A percentile compares a stretch with the other conserved stretches of the same genome.
Evolutionary conservation across 2,329 filamentous ascomycete genomes (phyloP).

Genomic region (Atkinsonella texensis): DNA sequence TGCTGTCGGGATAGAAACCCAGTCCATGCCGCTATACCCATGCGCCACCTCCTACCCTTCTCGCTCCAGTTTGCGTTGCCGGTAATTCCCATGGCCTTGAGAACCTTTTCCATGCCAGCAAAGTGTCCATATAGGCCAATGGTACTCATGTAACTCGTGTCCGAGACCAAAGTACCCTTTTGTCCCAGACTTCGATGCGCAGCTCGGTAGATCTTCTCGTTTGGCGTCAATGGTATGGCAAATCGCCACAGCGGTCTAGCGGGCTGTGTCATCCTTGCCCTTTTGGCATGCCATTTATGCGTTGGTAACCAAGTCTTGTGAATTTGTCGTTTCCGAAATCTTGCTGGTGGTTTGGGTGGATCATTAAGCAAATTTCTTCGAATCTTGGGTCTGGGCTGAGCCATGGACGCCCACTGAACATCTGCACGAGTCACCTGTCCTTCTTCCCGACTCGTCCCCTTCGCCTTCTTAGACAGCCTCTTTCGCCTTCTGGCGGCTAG

Average conservation of each 20-base stretch:
- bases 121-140: slow-evolving; percentile 62
- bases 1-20: slow-evolving; percentile 40
- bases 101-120: slow-evolving; percentile 49
- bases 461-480: slow-evolving; percentile 22
- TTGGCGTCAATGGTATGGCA: slow-evolving; percentile 71
- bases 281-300: slow-evolving; percentile 86
- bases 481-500: slow-evolving; percentile 45
- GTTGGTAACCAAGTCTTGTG: slow-evolving; percentile 93
- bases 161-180: slow-evolving; percentile 75
- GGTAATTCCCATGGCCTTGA: slow-evolving; percentile 53
- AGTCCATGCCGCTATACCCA: slow-evolving; percentile 36
- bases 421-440: slow-evolving; percentile 5
- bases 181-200: slow-evolving; percentile 70
- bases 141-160: slow-evolving; percentile 88
- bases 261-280: slow-evolving; percentile 75
- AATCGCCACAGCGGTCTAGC: slow-evolving; percentile 82
- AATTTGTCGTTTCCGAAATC: slow-evolving; percentile 74
- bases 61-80: slow-evolving; percentile 49
- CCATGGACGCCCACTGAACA: slow-evolving; percentile 11
- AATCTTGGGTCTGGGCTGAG: slow-evolving; percentile 47
- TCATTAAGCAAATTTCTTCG: slow-evolving; percentile 58
- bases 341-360: slow-evolving; percentile 41
- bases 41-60: slow-evolving; percentile 59
- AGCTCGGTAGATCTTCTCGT: slow-evolving; percentile 77
- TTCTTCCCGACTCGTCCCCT: slow-evolving; percentile 10